Conservation (phyloP, 495 filamentous ascomycete species). For the Penicillium goetzii region DNA sequence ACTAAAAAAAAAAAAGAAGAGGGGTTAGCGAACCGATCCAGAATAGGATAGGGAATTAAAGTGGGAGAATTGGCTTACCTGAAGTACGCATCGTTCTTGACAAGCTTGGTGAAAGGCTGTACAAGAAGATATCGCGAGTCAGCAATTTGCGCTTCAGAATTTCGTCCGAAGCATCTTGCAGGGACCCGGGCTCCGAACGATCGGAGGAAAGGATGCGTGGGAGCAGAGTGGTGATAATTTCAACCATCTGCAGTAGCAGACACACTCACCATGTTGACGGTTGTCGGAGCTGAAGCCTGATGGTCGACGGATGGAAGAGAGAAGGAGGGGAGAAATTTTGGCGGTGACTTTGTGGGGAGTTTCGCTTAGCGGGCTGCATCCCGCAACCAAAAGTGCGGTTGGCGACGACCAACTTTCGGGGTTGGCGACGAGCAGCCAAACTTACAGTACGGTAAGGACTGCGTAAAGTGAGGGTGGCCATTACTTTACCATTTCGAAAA, state of each 20-base stretch:
- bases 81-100: constrained; percentile 98
- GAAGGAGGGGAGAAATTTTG: constrained; percentile 34
- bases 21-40: constrained; percentile 4
- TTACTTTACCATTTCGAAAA: not conserved
- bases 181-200: constrained; percentile 63
- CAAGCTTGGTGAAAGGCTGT: constrained; percentile 90
- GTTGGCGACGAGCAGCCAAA: not conserved
- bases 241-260: constrained; percentile 31
- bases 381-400: constrained; percentile 42
- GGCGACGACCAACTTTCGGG: constrained; percentile 30
- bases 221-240: constrained; percentile 22
- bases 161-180: constrained; percentile 94
- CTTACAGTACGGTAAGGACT: constrained; percentile 1
- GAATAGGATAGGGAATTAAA: constrained; percentile 3
- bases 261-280: constrained; percentile 57
- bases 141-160: constrained; percentile 99
- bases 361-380: constrained; percentile 56
- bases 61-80: constrained; percentile 61
- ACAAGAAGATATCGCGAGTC: constrained; percentile 69
- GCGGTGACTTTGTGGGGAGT: constrained; percentile 48
- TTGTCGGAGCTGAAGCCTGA: constrained; percentile 42
- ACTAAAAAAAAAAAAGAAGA: constrained; percentile 50
- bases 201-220: constrained; percentile 21
- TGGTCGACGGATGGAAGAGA: constrained; percentile 32
- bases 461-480: not conserved